Evolutionary conservation across 306 rosid species (phyloP).

Genomic region (Styphnolobium japonicum): DNA sequence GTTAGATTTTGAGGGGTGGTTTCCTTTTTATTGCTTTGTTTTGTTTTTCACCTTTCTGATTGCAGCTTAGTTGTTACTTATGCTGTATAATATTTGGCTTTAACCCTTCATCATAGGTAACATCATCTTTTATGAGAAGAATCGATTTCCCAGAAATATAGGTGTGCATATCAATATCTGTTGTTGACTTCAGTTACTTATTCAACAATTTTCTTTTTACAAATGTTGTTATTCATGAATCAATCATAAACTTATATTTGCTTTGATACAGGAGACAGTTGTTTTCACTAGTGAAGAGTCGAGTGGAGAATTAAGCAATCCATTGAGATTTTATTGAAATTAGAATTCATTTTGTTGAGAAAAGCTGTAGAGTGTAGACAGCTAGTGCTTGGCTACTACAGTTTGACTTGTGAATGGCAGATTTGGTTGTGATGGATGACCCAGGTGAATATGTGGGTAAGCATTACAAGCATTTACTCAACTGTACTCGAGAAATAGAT

Average conservation of each 20-base stretch:
- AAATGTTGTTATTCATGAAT: neutral
- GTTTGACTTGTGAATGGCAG: neutral
- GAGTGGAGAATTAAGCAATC: neutral
- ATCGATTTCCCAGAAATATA: neutral
- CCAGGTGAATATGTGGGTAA: neutral
- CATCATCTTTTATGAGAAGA: neutral
- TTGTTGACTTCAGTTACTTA: neutral
- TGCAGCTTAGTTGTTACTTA: neutral
- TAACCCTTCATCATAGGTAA: neutral
- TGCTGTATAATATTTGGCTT: neutral
- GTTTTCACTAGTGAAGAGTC: neutral
- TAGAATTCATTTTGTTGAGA: conserved; percentile 3
- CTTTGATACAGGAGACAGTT: conserved; percentile 10
- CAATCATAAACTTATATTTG: neutral
- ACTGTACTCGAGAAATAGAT: neutral
- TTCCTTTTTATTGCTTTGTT: neutral
- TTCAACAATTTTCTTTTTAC: neutral
- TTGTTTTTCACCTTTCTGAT: neutral
- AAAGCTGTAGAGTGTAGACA: conserved; percentile 19
- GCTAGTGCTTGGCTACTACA: neutral
- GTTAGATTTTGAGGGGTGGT: neutral
- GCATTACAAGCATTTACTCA: neutral
- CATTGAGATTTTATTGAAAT: conserved; percentile 2
- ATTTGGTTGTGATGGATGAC: conserved; percentile 8
- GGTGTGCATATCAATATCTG: neutral